Percentiles rank a stretch among this genome's conserved stretches.
phyloP scores from a whole-genome alignment of 352 stramenopile species.

The Phytophthora hibernalis region DNA sequence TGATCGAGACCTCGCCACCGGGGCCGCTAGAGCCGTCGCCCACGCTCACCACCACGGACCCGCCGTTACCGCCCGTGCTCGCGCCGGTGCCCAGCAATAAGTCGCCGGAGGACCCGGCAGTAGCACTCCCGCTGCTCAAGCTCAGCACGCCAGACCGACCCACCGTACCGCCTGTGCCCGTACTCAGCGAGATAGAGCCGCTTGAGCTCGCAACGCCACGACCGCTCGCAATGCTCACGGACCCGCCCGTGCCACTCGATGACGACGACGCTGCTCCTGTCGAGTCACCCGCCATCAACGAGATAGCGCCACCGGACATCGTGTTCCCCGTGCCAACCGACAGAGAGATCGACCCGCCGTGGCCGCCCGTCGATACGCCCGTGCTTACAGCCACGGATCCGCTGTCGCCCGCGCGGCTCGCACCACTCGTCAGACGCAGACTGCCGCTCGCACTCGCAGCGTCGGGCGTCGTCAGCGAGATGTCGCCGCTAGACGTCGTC shows the following conservation, averaged over 20 bases:
- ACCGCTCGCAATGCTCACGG: slow-evolving; percentile 19
- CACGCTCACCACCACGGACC: slow-evolving; percentile 17
- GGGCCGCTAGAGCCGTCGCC: slow-evolving; percentile 8
- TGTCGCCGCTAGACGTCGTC: no score
- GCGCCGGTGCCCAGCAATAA: slow-evolving; percentile 9
- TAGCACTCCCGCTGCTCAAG: background rate
- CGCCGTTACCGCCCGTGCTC: slow-evolving; percentile 2
- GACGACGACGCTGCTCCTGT: background rate
- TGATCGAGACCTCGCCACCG: slow-evolving; percentile 16
- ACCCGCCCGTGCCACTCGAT: slow-evolving; percentile 16
- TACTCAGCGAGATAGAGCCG: background rate
- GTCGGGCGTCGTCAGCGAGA: no score
- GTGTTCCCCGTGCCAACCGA: no score
- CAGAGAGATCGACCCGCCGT: no score
- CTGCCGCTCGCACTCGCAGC: no score
- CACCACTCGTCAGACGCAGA: no score
- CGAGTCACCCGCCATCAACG: no score
- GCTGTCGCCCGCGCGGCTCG: no score
- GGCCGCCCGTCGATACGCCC: no score
- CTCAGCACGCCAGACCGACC: slow-evolving; percentile 5
- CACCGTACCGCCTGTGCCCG: background rate
- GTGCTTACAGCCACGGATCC: no score
- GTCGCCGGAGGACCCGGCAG: slow-evolving; percentile 10
- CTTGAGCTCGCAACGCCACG: slow-evolving; percentile 25
- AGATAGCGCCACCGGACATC: no score